phyloP scores from a whole-genome alignment of 2,329 filamentous ascomycete species.

The Arthrobotrys iridis region DNA sequence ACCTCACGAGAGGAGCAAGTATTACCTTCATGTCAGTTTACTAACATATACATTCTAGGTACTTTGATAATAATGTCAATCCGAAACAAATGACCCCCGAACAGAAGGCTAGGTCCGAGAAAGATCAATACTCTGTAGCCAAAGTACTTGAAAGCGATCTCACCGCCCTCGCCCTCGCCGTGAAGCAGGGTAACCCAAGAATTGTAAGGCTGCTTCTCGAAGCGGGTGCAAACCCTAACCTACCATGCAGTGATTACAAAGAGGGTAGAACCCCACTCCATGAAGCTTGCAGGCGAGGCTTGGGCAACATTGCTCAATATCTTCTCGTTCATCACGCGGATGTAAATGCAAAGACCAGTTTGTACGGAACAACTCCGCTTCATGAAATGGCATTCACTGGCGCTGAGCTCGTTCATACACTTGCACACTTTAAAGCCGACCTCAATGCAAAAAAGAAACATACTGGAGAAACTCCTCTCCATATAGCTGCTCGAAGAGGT shows the following conservation, averaged over 20 bases:
- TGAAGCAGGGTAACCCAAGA: neutral
- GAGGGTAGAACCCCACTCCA: constrained; percentile 24
- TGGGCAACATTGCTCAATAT: neutral
- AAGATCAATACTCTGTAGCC: neutral
- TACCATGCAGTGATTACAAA: constrained; percentile 7
- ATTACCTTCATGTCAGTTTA: neutral
- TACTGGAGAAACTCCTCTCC: constrained; percentile 19
- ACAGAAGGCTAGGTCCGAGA: neutral
- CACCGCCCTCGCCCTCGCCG: constrained; percentile 22
- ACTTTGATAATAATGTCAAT: neutral
- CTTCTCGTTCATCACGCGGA: constrained; percentile 4
- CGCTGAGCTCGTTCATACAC: neutral
- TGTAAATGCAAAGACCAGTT: neutral
- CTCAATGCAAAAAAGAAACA: neutral
- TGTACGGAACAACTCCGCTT: constrained; percentile 5
- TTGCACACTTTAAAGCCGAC: neutral
- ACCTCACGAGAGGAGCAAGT: no score
- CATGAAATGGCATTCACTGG: constrained; percentile 13
- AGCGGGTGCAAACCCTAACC: constrained; percentile 13
- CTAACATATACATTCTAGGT: neutral
- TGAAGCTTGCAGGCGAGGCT: constrained; percentile 13
- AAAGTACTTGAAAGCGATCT: constrained; percentile 5
- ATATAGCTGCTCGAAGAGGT: constrained; percentile 13
- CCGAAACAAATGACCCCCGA: neutral
- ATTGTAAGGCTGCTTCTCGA: constrained; percentile 18